Percentiles rank a stretch among this genome's conserved stretches.
Conservation (phyloP, 495 filamentous ascomycete species). For the Hyphodiscus hymeniophilus region DNA sequence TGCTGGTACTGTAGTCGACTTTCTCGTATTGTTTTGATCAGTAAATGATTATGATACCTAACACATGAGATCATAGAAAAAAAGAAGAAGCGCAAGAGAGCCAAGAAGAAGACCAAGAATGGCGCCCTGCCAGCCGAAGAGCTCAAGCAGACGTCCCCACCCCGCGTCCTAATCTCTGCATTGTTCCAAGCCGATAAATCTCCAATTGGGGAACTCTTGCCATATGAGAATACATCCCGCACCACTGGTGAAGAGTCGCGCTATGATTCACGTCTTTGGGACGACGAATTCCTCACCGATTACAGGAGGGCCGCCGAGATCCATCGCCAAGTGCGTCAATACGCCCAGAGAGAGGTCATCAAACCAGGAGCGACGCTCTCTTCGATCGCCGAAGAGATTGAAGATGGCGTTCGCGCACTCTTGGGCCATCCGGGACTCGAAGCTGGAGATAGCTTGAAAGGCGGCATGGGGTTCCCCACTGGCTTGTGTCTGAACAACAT, state of each 20-base stretch:
- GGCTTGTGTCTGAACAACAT: constrained; percentile 84
- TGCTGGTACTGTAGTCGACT: constrained; percentile 6
- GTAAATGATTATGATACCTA: not conserved
- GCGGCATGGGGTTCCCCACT: constrained; percentile 83
- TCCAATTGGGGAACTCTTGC: constrained; percentile 71
- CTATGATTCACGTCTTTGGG: constrained; percentile 63
- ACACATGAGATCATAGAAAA: constrained; percentile 20
- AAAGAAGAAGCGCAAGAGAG: constrained; percentile 54
- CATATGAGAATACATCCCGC: constrained; percentile 70
- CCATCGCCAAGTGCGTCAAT: constrained; percentile 62
- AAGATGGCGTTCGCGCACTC: constrained; percentile 71
- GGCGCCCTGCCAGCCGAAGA: constrained; percentile 54
- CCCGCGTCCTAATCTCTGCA: constrained; percentile 61
- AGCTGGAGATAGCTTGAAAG: constrained; percentile 65
- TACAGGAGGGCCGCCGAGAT: constrained; percentile 66
- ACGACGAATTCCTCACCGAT: constrained; percentile 72
- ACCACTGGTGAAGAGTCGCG: constrained; percentile 82
- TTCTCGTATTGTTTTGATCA: not conserved
- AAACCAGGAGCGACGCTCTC: constrained; percentile 75
- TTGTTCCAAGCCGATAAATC: constrained; percentile 68
- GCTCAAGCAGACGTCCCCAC: constrained; percentile 65
- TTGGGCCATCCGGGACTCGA: constrained; percentile 71
- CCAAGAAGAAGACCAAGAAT: constrained; percentile 73
- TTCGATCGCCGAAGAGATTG: constrained; percentile 80
- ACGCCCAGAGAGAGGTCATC: constrained; percentile 62